phyloP scores from a whole-genome alignment of 176 grass and related monocot genomes.

The Lolium perenne region DNA sequence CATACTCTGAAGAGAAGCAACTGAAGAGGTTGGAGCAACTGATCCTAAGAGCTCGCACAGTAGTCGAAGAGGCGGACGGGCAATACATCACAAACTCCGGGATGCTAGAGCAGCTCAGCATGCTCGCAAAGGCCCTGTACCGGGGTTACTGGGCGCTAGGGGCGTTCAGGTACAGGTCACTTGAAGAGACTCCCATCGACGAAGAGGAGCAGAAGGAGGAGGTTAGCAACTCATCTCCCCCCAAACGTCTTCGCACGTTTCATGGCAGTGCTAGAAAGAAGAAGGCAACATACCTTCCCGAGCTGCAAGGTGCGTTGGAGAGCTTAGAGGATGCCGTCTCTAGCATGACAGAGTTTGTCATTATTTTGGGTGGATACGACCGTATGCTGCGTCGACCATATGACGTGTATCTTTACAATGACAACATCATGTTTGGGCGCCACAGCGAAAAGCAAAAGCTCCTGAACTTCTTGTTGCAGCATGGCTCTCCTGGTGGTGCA shows the following conservation, averaged over 20 bases:
- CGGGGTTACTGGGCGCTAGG: slow-evolving; percentile 1
- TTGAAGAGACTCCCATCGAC: not conserved
- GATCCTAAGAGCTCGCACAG: not conserved
- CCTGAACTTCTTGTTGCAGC: not conserved
- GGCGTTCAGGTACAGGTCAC: not conserved
- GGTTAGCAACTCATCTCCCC: not conserved
- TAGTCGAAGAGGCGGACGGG: slow-evolving; percentile 17
- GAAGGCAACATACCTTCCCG: not conserved
- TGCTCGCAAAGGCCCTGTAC: slow-evolving; percentile 25
- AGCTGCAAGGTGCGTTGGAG: not conserved
- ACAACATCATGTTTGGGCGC: slow-evolving; percentile 9
- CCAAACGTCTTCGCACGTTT: not conserved
- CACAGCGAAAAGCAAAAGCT: not conserved
- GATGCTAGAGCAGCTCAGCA: not conserved
- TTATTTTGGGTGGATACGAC: slow-evolving; percentile 21
- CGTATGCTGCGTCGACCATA: not conserved
- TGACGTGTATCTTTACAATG: not conserved
- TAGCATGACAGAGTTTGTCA: not conserved
- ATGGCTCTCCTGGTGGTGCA: not conserved
- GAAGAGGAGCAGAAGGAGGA: not conserved
- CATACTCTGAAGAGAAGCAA: not conserved
- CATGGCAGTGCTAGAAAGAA: not conserved
- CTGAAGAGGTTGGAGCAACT: not conserved
- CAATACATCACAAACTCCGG: too few relatives aligned
- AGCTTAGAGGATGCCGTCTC: not conserved